Evolutionary conservation across 495 filamentous ascomycete genomes (phyloP).

Genomic region (Hypoxylon rickii): DNA sequence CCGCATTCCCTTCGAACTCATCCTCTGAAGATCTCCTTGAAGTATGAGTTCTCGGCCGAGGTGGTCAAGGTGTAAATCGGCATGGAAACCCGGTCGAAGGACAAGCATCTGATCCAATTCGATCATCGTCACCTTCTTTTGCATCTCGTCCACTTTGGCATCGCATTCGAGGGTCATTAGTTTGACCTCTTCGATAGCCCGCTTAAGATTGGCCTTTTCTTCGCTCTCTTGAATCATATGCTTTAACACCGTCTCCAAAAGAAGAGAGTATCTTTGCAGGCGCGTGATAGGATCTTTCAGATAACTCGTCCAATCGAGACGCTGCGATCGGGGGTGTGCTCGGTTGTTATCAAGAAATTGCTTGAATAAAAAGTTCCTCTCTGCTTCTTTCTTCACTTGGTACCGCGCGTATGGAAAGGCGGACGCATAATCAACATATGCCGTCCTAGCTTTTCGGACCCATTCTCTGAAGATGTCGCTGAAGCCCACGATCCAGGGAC

Average conservation of each 20-base stretch:
- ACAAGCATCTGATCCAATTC: slow-evolving; percentile 84
- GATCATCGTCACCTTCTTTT: slow-evolving; percentile 84
- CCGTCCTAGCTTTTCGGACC: slow-evolving; percentile 89
- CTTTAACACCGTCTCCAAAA: slow-evolving; percentile 82
- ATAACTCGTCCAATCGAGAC: slow-evolving; percentile 92
- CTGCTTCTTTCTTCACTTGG: slow-evolving; percentile 80
- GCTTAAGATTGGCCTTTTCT: slow-evolving; percentile 83
- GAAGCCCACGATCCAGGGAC: slow-evolving; percentile 90
- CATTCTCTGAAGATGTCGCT: slow-evolving; percentile 98
- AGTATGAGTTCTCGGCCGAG: slow-evolving; percentile 87
- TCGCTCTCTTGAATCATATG: slow-evolving; percentile 83
- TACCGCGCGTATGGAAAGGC: slow-evolving; percentile 83
- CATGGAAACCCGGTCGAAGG: slow-evolving; percentile 82
- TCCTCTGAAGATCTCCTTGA: slow-evolving; percentile 86
- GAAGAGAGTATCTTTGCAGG: slow-evolving; percentile 85
- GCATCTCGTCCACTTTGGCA: slow-evolving; percentile 89
- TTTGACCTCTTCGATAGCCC: slow-evolving; percentile 95
- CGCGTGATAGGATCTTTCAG: slow-evolving; percentile 92
- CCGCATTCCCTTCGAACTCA: slow-evolving; percentile 82
- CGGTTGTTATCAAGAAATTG: slow-evolving; percentile 81
- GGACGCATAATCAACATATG: slow-evolving; percentile 91
- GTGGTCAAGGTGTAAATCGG: slow-evolving; percentile 89
- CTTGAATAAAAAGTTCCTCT: slow-evolving; percentile 83
- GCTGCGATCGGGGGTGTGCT: slow-evolving; percentile 78
- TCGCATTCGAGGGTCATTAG: slow-evolving; percentile 91